phyloP scores from a whole-genome alignment of 169 alveolate species.

The Plasmodium fragile region DNA sequence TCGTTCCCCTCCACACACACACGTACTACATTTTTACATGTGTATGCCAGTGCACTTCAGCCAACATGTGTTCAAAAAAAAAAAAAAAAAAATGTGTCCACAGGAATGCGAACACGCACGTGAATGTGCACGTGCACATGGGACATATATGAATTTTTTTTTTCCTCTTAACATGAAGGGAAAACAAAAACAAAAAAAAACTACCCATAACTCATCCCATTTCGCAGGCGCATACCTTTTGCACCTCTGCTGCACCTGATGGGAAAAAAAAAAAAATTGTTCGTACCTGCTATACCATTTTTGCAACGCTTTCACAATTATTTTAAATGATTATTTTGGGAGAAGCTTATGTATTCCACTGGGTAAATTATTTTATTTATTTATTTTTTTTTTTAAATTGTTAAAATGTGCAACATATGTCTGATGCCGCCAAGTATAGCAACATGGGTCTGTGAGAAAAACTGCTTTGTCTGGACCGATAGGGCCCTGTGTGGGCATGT shows the following conservation, averaged over 20 bases:
- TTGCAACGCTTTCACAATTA: background rate
- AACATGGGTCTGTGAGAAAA: background rate
- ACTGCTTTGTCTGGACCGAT: background rate
- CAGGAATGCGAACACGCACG: background rate
- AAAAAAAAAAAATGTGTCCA: background rate
- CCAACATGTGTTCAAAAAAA: background rate
- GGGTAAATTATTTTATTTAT: background rate
- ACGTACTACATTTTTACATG: background rate
- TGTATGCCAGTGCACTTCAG: background rate
- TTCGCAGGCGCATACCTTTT: background rate
- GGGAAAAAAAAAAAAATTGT: background rate
- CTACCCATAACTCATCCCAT: background rate
- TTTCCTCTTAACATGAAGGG: background rate
- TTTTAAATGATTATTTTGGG: background rate
- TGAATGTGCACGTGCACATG: background rate
- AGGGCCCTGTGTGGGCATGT: background rate
- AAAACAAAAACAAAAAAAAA: background rate
- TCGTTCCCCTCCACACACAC: background rate
- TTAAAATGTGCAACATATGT: background rate
- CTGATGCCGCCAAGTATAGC: background rate
- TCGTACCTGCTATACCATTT: background rate
- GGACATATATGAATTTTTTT: background rate
- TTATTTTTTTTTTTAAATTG: background rate
- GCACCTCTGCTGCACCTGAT: slow-evolving; percentile 29
- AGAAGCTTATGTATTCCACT: background rate